Evolutionary conservation across 495 filamentous ascomycete species (phyloP).

Genomic region (Achaetomiella virescens): DNA sequence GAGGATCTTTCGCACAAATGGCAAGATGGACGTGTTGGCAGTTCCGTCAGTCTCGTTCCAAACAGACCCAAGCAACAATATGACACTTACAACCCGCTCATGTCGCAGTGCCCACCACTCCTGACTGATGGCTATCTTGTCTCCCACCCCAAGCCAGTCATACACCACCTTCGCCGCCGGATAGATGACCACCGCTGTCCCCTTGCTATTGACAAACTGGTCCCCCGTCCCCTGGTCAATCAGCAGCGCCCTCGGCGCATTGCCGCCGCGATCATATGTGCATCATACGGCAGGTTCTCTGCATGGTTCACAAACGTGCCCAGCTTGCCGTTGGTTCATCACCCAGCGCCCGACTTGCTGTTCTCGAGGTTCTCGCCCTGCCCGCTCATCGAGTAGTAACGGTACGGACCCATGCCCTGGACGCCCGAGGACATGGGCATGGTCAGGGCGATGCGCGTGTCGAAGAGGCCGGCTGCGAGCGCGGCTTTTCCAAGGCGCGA

Average conservation of each 20-base stretch:
- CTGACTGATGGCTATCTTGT: slow-evolving; percentile 47
- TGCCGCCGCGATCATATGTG: slow-evolving; percentile 48
- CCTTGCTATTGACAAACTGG: slow-evolving; percentile 47
- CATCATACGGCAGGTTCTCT: slow-evolving; percentile 46
- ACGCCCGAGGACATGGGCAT: slow-evolving; percentile 52
- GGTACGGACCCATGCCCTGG: slow-evolving; percentile 48
- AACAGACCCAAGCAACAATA: too few species aligned
- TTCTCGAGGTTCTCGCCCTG: slow-evolving; percentile 52
- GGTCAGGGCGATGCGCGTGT: slow-evolving; percentile 47
- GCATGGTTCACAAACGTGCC: slow-evolving; percentile 45
- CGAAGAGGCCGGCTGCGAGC: slow-evolving; percentile 46
- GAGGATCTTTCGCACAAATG: slow-evolving; percentile 46
- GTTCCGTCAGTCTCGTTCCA: background rate
- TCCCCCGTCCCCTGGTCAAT: slow-evolving; percentile 47
- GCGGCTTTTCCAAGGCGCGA: slow-evolving; percentile 49
- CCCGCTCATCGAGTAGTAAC: slow-evolving; percentile 45
- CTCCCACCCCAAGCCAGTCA: slow-evolving; percentile 44
- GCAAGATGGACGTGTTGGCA: slow-evolving; percentile 41
- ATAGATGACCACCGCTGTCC: slow-evolving; percentile 43
- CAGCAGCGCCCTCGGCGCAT: slow-evolving; percentile 48
- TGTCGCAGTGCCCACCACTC: slow-evolving; percentile 45
- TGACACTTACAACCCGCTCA: slow-evolving; percentile 43
- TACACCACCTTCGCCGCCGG: slow-evolving; percentile 48
- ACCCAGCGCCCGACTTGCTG: slow-evolving; percentile 47
- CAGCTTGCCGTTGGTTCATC: slow-evolving; percentile 45